Evolutionary conservation across 2,329 filamentous ascomycete species (phyloP).

Genomic region (Pestalotiopsis sp.): DNA sequence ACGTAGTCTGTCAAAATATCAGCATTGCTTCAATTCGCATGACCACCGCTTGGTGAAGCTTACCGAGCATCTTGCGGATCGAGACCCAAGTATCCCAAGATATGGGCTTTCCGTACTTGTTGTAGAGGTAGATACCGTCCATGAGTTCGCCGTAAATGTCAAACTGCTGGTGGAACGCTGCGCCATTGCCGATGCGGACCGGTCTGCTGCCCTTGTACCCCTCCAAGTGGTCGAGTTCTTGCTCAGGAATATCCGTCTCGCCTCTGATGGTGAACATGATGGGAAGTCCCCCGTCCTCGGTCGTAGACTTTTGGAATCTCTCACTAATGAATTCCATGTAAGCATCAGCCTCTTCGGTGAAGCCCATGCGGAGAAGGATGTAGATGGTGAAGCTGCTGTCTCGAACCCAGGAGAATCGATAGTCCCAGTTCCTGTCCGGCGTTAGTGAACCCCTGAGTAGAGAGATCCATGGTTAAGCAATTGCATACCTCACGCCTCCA

Average conservation of each 20-base stretch:
- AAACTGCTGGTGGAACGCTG: slow-evolving; percentile 75
- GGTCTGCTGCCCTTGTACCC: slow-evolving; percentile 73
- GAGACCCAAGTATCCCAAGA: slow-evolving; percentile 77
- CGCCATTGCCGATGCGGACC: slow-evolving; percentile 77
- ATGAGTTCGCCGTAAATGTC: slow-evolving; percentile 75
- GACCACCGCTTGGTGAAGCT: slow-evolving; percentile 11
- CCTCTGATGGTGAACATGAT: slow-evolving; percentile 84
- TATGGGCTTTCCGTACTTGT: slow-evolving; percentile 77
- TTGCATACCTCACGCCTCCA: slow-evolving; percentile 56
- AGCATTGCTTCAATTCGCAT: slow-evolving; percentile 12
- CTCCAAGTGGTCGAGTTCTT: slow-evolving; percentile 69
- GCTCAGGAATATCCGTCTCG: slow-evolving; percentile 73
- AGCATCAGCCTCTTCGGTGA: slow-evolving; percentile 73
- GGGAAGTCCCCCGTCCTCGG: slow-evolving; percentile 64
- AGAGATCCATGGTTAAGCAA: not conserved
- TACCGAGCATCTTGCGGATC: slow-evolving; percentile 67
- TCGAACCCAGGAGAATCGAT: slow-evolving; percentile 77
- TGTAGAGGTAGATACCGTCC: slow-evolving; percentile 77
- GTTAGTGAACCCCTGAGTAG: slow-evolving; percentile 2
- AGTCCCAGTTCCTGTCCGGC: slow-evolving; percentile 63
- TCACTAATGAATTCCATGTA: slow-evolving; percentile 81
- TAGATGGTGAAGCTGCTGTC: slow-evolving; percentile 81
- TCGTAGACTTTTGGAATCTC: slow-evolving; percentile 65
- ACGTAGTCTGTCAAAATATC: slow-evolving; percentile 59
- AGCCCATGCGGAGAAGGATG: slow-evolving; percentile 75